These are phyloP conservation scores for Pseudogymnoascus sp. DNA, from an alignment of 2,329 filamentous ascomycete genomes.

Conservation along the genomic window DNA sequence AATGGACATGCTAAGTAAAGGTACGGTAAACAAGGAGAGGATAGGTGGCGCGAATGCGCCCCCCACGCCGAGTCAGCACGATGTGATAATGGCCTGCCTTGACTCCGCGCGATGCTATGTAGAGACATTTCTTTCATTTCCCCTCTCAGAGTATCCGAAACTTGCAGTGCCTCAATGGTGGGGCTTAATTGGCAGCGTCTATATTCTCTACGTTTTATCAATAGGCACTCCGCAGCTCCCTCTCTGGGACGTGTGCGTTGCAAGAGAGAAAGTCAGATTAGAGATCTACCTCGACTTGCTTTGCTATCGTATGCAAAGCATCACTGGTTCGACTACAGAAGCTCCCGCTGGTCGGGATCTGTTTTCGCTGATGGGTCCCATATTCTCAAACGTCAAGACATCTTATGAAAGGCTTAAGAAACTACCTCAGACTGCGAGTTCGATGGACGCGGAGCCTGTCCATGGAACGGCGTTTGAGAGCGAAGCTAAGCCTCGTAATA, in stretches of 20 bases:
- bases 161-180: background rate
- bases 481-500: background rate
- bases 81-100: background rate
- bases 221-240: background rate
- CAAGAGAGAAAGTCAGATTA: background rate
- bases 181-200: background rate
- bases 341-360: background rate
- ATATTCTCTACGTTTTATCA: background rate
- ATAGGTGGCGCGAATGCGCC: background rate
- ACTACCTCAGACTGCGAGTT: background rate
- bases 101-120: background rate
- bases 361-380: background rate
- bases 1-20: background rate
- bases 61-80: background rate
- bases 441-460: background rate
- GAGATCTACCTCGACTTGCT: background rate
- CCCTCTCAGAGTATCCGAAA: background rate
- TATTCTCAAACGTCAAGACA: background rate
- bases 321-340: background rate
- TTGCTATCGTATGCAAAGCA: constrained; percentile 1
- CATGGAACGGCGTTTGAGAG: background rate
- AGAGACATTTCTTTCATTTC: background rate
- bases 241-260: background rate
- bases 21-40: background rate
- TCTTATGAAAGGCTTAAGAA: background rate